These are phyloP conservation scores for Amanita molliuscula DNA, from an alignment of 768 basidiomycete species.

Conservation along the genomic window DNA sequence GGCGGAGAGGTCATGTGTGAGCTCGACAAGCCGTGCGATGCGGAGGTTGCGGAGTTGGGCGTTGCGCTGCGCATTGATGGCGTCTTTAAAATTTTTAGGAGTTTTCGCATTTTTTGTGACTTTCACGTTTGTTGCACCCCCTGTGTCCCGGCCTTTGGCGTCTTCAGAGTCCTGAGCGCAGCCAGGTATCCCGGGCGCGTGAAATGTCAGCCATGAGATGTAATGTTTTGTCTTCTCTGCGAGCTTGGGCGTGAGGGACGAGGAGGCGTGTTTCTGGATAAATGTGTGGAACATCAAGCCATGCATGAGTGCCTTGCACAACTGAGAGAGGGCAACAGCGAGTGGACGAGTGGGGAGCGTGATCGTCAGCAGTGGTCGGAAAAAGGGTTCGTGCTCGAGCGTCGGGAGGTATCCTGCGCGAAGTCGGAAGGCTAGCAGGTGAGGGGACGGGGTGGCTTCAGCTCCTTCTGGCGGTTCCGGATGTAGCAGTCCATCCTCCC, in stretches of 20 bases:
- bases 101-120: too few species aligned
- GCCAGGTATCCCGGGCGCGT: too few species aligned
- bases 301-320: constrained; percentile 18
- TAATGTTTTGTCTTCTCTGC: not conserved
- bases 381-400: constrained; percentile 21
- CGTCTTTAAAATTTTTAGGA: not conserved
- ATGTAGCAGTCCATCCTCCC: not conserved
- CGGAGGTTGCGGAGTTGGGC: not conserved
- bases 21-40: not conserved
- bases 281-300: constrained; percentile 26
- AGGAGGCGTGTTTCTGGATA: not conserved
- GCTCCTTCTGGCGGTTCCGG: not conserved
- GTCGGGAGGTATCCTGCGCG: constrained; percentile 21
- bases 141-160: too few species aligned
- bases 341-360: constrained; percentile 33
- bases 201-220: not conserved
- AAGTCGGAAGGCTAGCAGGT: not conserved
- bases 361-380: constrained; percentile 28
- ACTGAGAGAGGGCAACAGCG: constrained; percentile 22
- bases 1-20: not conserved
- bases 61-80: not conserved
- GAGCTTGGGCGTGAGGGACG: not conserved
- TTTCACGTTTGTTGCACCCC: too few species aligned
- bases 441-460: not conserved
- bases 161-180: not conserved